These are phyloP conservation scores for Citrus medica DNA, from an alignment of 345 rosid species.

Conservation along the genomic window DNA sequence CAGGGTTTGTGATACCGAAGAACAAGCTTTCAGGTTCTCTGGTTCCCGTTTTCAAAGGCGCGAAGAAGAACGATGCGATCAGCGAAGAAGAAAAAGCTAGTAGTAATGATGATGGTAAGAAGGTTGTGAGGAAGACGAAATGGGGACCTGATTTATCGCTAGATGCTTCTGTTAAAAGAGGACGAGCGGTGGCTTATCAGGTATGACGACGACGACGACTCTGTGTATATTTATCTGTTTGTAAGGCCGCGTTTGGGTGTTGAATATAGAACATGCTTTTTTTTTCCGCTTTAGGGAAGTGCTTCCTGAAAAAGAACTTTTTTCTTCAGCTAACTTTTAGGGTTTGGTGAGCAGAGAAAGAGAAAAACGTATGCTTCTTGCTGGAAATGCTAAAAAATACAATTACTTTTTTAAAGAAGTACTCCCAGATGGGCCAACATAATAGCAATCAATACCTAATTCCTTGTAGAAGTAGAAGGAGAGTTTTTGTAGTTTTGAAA, in stretches of 20 bases:
- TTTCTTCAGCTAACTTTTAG: neutral
- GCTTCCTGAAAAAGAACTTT: neutral
- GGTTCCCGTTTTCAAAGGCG: conserved; percentile 62
- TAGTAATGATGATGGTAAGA: conserved; percentile 11
- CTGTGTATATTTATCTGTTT: neutral
- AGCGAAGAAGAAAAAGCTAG: conserved; percentile 39
- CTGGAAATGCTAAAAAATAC: neutral
- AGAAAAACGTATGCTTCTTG: neutral
- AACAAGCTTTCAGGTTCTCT: conserved; percentile 85
- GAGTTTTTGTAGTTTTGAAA: neutral
- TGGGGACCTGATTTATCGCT: conserved; percentile 81
- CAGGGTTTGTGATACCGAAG: conserved; percentile 91
- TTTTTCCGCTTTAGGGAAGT: neutral
- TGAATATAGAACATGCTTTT: neutral
- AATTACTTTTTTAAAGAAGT: neutral
- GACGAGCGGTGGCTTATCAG: conserved; percentile 79
- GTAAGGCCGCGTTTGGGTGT: neutral
- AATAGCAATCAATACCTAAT: no score
- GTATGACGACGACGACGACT: conserved; percentile 21
- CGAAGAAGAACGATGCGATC: conserved; percentile 37
- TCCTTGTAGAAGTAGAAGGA: no score
- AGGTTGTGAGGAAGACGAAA: conserved; percentile 67
- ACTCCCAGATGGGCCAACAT: neutral
- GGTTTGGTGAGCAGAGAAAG: neutral
- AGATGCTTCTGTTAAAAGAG: conserved; percentile 58